Conservation (phyloP, 257 asterid species). For the Solanum stenotomum region DNA sequence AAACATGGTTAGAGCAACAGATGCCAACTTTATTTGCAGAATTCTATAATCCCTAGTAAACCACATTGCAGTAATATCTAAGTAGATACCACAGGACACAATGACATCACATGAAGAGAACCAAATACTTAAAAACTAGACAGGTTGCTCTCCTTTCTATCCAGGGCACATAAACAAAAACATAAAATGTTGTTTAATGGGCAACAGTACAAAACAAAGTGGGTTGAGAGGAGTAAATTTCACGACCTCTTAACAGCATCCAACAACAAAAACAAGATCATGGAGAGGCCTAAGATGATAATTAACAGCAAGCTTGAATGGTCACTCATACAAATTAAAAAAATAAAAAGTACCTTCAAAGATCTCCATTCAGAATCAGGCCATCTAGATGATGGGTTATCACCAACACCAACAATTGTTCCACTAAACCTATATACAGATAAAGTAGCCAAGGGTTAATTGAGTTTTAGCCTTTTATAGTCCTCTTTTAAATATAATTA, state of each 20-base stretch:
- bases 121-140: neutral
- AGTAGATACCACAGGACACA: neutral
- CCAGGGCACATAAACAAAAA: neutral
- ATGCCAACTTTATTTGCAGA: neutral
- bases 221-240: neutral
- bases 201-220: neutral
- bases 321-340: neutral
- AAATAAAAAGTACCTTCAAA: constrained; percentile 53
- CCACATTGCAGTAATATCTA: neutral
- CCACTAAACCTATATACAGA: constrained; percentile 75
- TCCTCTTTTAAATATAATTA: neutral
- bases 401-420: constrained; percentile 86
- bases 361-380: constrained; percentile 95
- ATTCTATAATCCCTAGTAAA: neutral
- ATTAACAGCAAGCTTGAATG: neutral
- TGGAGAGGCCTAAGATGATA: neutral
- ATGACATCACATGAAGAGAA: neutral
- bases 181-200: neutral
- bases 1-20: neutral
- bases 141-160: neutral
- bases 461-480: neutral
- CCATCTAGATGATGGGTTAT: constrained; percentile 60
- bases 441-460: neutral
- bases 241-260: neutral
- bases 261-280: neutral